Base-by-base conservation (phyloP, 169 alveolate genomes). In the Eimeria nieschulzi region DNA sequence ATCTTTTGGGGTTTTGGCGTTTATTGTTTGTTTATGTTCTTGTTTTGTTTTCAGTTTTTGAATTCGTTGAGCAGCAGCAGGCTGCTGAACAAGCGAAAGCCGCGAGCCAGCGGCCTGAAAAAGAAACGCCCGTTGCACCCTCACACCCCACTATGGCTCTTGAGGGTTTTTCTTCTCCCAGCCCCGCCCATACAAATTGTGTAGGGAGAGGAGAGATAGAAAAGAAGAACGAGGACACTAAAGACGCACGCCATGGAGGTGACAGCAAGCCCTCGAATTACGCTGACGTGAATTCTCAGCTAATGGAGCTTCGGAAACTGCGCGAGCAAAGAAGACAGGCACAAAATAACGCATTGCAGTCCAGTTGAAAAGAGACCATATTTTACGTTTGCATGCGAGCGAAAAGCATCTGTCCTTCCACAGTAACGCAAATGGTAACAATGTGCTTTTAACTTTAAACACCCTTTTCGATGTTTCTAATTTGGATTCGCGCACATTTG, bases 11-110 rank as follows among this genome's bases (percentile, higher is more conserved):
- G 46, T 33, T 33, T 33, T 33, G 46, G 46, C 46, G 46, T 33
- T 33, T 7, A 21, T 7, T n/a, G 15, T 9, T 54, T 54, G 19
- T 15, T 0, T 83, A 79, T n/a, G 1, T 25, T 25, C 0, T 39
- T 70, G 66, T 5, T 5, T 17, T 46, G 70, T 66, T 39, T 51
- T 19, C 92, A 87, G 92, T 87, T 33, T 87, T 87, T 53, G 92
- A 87, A 71, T 87, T 87, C 55, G 59, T 87, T 66, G 92, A 87
- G 79, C 85, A 61, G 59, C 92, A 87, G 79, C 79, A 87, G 64
- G 54, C 54, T 64, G 85, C 85, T 1, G 85, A 76, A 13, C 10
- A 7, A 26, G 51, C 33, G 17, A 6, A 51, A 5, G 54, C 7
- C 19, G 63, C 54, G 12, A 19, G n/a, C 33, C 71, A 8, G 21